Evolutionary conservation across 768 basidiomycete species (phyloP), one percentile per base, ranked within the genome.

Genomic region (Podaxis carcinomalis): DNA sequence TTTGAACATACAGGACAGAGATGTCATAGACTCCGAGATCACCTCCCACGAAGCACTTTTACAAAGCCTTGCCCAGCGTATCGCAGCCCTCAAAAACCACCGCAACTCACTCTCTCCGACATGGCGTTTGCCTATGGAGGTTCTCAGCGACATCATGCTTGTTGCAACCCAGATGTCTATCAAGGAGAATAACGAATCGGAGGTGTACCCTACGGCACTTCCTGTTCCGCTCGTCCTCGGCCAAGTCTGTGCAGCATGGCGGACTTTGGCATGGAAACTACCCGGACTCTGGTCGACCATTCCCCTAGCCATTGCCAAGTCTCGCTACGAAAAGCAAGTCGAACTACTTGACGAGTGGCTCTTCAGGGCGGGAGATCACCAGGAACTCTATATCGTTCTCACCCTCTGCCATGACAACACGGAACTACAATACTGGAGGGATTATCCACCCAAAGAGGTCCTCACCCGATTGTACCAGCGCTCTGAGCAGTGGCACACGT

Each of bases 121-220:
- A 54, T 61, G 52, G 44, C 44, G 44, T 6, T 13, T 61, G 14
- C 59, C 59, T n/a, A 46, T 61, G 13, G 59, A 61, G 39, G 46
- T 61, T n/a, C 52, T 61, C 52, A 55, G 44, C 42, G 44, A 49
- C 21, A 61, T 61, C 44, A 61, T 61, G 59, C 23, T 54, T 50
- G 39, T 39, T 5, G 46, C 52, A 3, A 47, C 52, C 13, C 44
- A 55, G 28, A n/a, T 54, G 6, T 47, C 52, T 4, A 61, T 55
- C 52, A 61, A 55, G 19, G 59, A 61, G 40, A 61, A 49, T 11
- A 61, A 61, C 44, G 59, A 61, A 49, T 19, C 25, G 6, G 59
- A 61, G 7, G 53, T 55, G 4, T 61, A 61, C 21, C 59, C 59
- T 7, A 53, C 52, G 21, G 14, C 52, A 5, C 53, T 61, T 19